Evolutionary conservation across 768 basidiomycete species (phyloP), one percentile per base, ranked within the genome.

Genomic region (Hortiboletus campestris): DNA sequence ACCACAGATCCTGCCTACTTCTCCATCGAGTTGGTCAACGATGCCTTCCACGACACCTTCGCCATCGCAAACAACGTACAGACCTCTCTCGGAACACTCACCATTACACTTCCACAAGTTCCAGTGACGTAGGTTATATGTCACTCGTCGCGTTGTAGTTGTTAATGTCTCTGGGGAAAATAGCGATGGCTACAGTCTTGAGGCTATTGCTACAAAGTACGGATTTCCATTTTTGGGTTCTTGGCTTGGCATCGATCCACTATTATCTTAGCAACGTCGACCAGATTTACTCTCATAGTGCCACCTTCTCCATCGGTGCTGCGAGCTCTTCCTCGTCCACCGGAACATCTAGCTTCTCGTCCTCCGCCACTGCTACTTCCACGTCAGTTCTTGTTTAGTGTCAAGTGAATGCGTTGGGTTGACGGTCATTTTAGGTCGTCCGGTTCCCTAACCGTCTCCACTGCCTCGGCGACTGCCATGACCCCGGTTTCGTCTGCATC

Each of bases 31-130:
- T 69, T 88, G 51, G 48, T 59, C 46, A 83, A 85, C 68, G 17
- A 61, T 0, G 22, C 29, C 1, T 88, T 87, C 78, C 73, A 85
- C 72, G 69, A 81, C 52, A 51, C 74, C 0, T 81, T 77, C 45
- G 84, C 80, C 44, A 75, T 88, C 51, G 79, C 76, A 13, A 84
- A 79, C 75, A 83, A 81, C 56, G 73, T 88, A 2, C 53, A 72
- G 20, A 74, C 81, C 1, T 39, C 71, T 2, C 13, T 49, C 6
- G 73, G 74, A 0, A 36, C 60, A 1, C 1, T 80, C 3, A 74
- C 73, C 1, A 14, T 87, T n/a, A 38, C 48, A 0, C 56, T 87
- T 4, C 84, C 84, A 17, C 47, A 73, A 19, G 75, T 87, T 28
- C 78, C 79, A 10, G 56, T 52, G 11, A 72, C 71, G 86, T 86